A percentile compares a stretch with the other conserved stretches of the same genome.
These are phyloP conservation scores for Leucosporidium yakuticum DNA, from an alignment of 768 basidiomycete genomes.

Conservation along the genomic window DNA sequence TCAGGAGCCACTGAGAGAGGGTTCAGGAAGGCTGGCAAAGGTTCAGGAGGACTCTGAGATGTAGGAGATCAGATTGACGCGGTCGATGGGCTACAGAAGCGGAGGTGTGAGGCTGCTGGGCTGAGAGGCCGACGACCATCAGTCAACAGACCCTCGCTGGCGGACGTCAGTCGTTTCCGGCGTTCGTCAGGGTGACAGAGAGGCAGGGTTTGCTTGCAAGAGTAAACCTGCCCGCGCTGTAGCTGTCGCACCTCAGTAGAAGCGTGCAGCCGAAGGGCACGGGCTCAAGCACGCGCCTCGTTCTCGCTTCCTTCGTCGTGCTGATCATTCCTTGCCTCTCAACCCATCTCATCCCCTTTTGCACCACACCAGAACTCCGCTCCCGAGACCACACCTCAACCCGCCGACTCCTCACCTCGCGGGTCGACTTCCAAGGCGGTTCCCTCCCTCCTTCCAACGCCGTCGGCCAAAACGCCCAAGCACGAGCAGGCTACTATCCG, in stretches of 20 bases:
- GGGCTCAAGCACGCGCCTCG: background rate
- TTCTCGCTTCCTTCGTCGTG: background rate
- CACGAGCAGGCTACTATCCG: constrained; percentile 27
- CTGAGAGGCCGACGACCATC: too few relatives aligned
- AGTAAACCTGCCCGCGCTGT: background rate
- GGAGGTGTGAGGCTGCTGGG: too few relatives aligned
- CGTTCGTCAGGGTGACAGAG: too few relatives aligned
- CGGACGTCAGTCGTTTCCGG: too few relatives aligned
- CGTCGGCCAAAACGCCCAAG: constrained; percentile 13
- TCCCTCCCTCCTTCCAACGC: constrained; percentile 36
- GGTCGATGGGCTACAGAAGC: too few relatives aligned
- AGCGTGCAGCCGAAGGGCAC: background rate
- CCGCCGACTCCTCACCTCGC: constrained; percentile 30
- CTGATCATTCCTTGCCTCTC: background rate
- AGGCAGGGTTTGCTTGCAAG: too few relatives aligned
- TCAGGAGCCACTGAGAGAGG: background rate
- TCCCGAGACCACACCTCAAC: constrained; percentile 35
- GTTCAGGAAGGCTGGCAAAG: background rate
- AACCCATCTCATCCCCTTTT: background rate
- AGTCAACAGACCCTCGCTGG: too few relatives aligned
- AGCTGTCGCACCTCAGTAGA: background rate
- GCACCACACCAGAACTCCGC: constrained; percentile 28
- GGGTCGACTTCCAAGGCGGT: constrained; percentile 33
- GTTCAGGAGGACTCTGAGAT: background rate
- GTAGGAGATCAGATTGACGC: background rate